Evolutionary conservation across 345 rosid species (phyloP), one percentile per base, ranked within the genome.

Genomic region (Hibiscus trionum): DNA sequence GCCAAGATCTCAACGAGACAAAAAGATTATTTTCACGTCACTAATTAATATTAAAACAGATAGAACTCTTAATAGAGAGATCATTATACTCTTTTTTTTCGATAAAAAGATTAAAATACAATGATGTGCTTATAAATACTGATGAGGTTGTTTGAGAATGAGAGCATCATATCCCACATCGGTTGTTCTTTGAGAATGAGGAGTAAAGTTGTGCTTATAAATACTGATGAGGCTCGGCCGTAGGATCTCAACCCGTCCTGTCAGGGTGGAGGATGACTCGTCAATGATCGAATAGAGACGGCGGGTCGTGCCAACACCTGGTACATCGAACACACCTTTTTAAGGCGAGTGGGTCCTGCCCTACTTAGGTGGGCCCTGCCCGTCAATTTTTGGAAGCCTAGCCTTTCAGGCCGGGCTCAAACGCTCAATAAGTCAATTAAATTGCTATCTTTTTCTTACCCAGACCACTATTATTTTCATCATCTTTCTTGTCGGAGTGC

Each of bases 371-470:
- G 75, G 83, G 72, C n/a, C 80, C 77, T 1, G 81, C 92, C 84
- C 93, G 96, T 71, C 93, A 88, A 90, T 90, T 90, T 92, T 90
- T 92, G 93, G 91, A 88, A 88, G 90, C 86, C 89, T 26, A 7
- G 3, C 82, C 81, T 0, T 0, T 1, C 0, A 0, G 73, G 82
- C 39, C 59, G 75, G 89, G 44, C 44, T 39, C 10, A 7, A 1
- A 37, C 10, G 24, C 24, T 21, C 0, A 21, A 1, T 21, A 21
- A 21, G 24, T 21, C 24, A 21, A 21, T 21, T 21, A 21, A 21
- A 21, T 21, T 21, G 24, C 1, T 21, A 21, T 21, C 24, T 21
- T 21, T 21, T 21, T 21, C 24, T 21, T 21, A 21, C 1, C 24
- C 24, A 21, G 24, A 21, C 24, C 24, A 21, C 24, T 21, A 21